Conservation (phyloP, 208 protist genomes). For the Trypanosoma rangeli region DNA sequence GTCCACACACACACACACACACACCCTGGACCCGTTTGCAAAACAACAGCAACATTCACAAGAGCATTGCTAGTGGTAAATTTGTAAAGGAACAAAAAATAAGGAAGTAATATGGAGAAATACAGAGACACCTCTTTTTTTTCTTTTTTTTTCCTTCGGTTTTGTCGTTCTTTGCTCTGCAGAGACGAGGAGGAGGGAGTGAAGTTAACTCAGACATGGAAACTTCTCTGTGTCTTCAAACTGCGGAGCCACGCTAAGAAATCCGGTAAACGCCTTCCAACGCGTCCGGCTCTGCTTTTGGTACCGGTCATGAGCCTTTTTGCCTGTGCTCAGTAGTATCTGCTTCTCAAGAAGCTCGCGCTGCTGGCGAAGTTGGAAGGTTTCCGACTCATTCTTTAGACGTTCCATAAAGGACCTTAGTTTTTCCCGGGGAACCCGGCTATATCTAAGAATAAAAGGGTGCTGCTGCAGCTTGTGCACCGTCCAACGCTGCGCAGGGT, state of each 20-base stretch:
- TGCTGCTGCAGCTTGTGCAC: constrained; percentile 69
- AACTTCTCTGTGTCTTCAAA: constrained; percentile 71
- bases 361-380: constrained; percentile 69
- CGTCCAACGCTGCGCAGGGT: constrained; percentile 54
- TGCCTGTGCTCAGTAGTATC: constrained; percentile 70
- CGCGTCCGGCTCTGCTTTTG: constrained; percentile 55
- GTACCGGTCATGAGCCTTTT: constrained; percentile 55
- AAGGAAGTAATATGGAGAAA: background rate
- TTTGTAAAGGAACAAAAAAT: background rate
- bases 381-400: constrained; percentile 62
- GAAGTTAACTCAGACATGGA: constrained; percentile 28
- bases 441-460: constrained; percentile 74
- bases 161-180: background rate
- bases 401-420: constrained; percentile 77
- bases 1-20: background rate
- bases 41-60: background rate
- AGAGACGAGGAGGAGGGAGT: background rate
- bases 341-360: constrained; percentile 69
- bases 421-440: constrained; percentile 57
- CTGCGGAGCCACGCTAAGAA: constrained; percentile 59
- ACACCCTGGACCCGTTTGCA: background rate
- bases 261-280: constrained; percentile 71
- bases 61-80: background rate
- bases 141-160: background rate
- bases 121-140: background rate